Evolutionary conservation across 2,329 filamentous ascomycete genomes (phyloP), one percentile per base, ranked within the genome.

Genomic region (Phialocephala sp.): DNA sequence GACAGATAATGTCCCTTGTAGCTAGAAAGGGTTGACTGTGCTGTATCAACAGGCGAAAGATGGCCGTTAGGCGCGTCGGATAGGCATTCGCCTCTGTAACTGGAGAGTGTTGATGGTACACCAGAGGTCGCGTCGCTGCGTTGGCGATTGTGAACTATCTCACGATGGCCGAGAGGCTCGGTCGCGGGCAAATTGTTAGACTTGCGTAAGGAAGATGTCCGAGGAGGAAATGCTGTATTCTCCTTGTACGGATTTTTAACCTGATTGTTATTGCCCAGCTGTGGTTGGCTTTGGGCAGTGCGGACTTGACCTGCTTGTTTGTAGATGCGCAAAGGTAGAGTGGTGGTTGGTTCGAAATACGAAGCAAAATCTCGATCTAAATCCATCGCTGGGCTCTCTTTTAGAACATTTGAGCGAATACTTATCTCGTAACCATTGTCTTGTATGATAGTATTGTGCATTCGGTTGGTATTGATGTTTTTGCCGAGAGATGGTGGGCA

Each of bases 301-400:
- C 56, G 64, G n/a, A 63, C 39, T 60, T 67, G 66, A 55, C 50
- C 65, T 37, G 67, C 65, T 22, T 68, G 43, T 56, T 71, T 72
- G 64, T 65, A 65, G 22, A 69, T 66, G n/a, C 68, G 56, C 47
- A 72, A 59, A 60, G 71, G 71, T 62, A 58, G 65, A 9, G 64
- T 61, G 22, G 62, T 58, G 56, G 43, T n/a, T 11, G 56, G 41
- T 63, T 57, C 35, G n/a, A 14, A 57, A 4, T 8, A 37, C 6
- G 50, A 35, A 54, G 50, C 50, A 32, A 18, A n/a, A 32, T 35
- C 24, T 32, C 50, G 24, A 32, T 54, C 24, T 35, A 24, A 27
- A 54, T 27, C 50, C 22, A 54, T 54, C 14, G 12, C 32, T 11
- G 24, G 14, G 22, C 18, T 32, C 15, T 14, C 6, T 8, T 27